Evolutionary conservation across 2,329 filamentous ascomycete species (phyloP).

Genomic region (Myotisia sp.): DNA sequence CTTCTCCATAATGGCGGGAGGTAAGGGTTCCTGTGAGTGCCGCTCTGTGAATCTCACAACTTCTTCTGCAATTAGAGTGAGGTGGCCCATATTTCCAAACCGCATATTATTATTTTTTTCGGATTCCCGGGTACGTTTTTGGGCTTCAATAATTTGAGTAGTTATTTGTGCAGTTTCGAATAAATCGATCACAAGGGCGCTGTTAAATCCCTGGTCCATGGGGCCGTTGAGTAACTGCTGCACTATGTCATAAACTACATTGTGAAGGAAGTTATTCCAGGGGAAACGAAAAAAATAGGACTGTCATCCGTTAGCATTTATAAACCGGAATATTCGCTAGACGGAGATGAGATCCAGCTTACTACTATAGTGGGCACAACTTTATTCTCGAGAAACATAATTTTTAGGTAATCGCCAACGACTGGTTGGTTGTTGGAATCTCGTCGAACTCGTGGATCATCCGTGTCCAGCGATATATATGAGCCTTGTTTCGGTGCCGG

Average conservation of each 20-base stretch:
- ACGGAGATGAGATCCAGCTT: slow-evolving; percentile 27
- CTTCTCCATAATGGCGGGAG: slow-evolving; percentile 68
- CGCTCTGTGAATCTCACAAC: slow-evolving; percentile 97
- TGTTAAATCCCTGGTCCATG: slow-evolving; percentile 92
- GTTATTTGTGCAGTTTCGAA: slow-evolving; percentile 87
- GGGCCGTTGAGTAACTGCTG: slow-evolving; percentile 98
- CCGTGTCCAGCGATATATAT: slow-evolving; percentile 1
- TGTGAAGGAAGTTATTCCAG: slow-evolving; percentile 99
- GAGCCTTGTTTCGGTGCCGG: too few relatives aligned
- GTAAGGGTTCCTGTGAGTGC: slow-evolving; percentile 75
- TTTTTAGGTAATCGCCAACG: slow-evolving; percentile 87
- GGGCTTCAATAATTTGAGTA: slow-evolving; percentile 79
- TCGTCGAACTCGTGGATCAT: slow-evolving; percentile 36
- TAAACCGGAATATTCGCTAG: slow-evolving; percentile 6
- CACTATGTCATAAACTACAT: slow-evolving; percentile 96
- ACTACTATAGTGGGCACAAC: slow-evolving; percentile 94
- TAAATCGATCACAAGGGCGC: slow-evolving; percentile 74
- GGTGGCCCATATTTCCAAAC: slow-evolving; percentile 94
- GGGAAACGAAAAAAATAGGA: slow-evolving; percentile 97
- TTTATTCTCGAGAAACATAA: slow-evolving; percentile 85
- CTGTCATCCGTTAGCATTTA: slow-evolving; percentile 32
- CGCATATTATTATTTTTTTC: slow-evolving; percentile 74
- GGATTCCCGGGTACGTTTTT: slow-evolving; percentile 71
- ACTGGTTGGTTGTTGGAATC: slow-evolving; percentile 57
- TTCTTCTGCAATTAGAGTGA: slow-evolving; percentile 93